Evolutionary conservation across 768 basidiomycete species (phyloP).

Genomic region (Fibroporia radiculosa): DNA sequence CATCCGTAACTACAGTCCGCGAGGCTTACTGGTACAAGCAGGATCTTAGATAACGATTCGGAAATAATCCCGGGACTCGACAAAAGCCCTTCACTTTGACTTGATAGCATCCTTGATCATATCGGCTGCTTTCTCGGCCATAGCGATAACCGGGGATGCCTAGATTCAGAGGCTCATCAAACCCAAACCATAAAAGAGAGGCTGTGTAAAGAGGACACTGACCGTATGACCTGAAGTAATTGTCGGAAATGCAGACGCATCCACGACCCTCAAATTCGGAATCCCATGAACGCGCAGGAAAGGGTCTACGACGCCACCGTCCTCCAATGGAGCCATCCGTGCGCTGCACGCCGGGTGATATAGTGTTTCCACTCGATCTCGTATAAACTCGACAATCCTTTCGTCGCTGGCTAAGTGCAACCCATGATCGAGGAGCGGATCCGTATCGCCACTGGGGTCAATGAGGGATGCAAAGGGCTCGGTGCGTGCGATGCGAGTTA

Average conservation of each 20-base stretch:
- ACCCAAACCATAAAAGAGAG: neutral
- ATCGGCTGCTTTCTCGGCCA: conserved; percentile 26
- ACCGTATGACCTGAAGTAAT: conserved; percentile 40
- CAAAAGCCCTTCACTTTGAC: neutral
- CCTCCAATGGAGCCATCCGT: conserved; percentile 28
- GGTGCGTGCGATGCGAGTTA: conserved; percentile 29
- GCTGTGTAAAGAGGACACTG: conserved; percentile 10
- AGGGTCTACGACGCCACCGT: conserved; percentile 37
- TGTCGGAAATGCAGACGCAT: conserved; percentile 38
- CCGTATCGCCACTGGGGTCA: conserved; percentile 21
- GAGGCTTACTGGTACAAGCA: too few relatives aligned
- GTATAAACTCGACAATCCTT: conserved; percentile 28
- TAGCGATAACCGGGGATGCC: conserved; percentile 20
- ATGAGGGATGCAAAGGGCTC: conserved; percentile 31
- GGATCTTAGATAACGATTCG: too few relatives aligned
- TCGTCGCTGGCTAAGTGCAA: conserved; percentile 25
- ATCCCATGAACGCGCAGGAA: conserved; percentile 36
- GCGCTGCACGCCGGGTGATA: conserved; percentile 39
- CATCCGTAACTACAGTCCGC: too few relatives aligned
- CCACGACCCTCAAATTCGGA: conserved; percentile 35
- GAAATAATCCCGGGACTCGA: too few relatives aligned
- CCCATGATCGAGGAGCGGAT: conserved; percentile 28
- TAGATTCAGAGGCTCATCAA: conserved; percentile 2
- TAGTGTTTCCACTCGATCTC: conserved; percentile 29
- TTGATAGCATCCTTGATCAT: conserved; percentile 17